Evolutionary conservation across 1,284 basidiomycete genomes (phyloP).

Genomic region (Uromyces viciae-fabae): DNA sequence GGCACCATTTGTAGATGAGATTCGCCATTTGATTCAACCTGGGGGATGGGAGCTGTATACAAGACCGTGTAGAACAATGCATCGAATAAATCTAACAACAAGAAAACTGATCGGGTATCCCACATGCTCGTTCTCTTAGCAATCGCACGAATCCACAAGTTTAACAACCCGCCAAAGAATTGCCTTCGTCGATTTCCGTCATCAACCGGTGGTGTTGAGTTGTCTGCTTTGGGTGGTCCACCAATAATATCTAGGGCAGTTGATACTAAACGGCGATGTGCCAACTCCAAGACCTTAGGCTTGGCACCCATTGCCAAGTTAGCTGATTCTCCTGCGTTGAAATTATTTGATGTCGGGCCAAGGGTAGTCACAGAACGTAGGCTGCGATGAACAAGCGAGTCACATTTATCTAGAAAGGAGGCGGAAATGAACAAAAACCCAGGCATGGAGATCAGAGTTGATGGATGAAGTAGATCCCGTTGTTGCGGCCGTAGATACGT

Average conservation of each 20-base stretch:
- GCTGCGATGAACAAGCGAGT: constrained; percentile 52
- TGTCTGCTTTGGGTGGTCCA: constrained; percentile 47
- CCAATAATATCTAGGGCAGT: constrained; percentile 58
- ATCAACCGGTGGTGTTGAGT: not conserved
- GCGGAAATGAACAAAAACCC: constrained; percentile 55
- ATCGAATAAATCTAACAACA: constrained; percentile 52
- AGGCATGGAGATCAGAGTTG: constrained; percentile 57
- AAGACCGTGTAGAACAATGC: constrained; percentile 51
- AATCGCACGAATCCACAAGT: constrained; percentile 57
- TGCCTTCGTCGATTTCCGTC: constrained; percentile 48
- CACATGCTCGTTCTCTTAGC: constrained; percentile 59
- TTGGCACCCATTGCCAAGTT: constrained; percentile 58
- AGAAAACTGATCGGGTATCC: constrained; percentile 59
- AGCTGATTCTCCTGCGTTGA: constrained; percentile 59
- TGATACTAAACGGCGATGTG: constrained; percentile 58
- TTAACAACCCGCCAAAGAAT: constrained; percentile 58
- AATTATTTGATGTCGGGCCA: constrained; percentile 57
- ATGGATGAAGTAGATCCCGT: constrained; percentile 50
- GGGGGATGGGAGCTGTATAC: constrained; percentile 50
- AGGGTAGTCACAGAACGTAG: constrained; percentile 54
- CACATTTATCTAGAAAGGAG: constrained; percentile 52
- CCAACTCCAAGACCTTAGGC: constrained; percentile 59
- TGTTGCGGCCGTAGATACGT: constrained; percentile 55
- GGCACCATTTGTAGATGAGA: constrained; percentile 30
- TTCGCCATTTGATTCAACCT: constrained; percentile 54